phyloP scores from a whole-genome alignment of 768 basidiomycete genomes.

The Rhizopogon roseolus region DNA sequence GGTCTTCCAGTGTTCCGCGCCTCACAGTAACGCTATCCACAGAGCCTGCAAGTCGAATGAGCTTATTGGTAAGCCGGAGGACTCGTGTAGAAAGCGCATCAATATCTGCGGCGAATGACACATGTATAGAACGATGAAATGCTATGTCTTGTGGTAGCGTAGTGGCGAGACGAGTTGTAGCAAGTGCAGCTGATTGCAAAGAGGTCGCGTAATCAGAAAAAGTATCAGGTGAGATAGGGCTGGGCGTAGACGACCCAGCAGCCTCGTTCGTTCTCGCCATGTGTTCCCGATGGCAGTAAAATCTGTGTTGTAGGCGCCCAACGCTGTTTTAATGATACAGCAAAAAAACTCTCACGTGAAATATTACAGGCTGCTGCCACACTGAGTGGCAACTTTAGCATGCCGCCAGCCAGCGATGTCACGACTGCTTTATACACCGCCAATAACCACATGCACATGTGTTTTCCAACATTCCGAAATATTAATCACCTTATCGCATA shows the following conservation, averaged over 20 bases:
- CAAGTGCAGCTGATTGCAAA: conserved; percentile 58
- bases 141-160: conserved; percentile 68
- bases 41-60: conserved; percentile 51
- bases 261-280: background rate
- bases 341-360: background rate
- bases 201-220: conserved; percentile 54
- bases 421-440: background rate
- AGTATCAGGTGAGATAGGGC: conserved; percentile 14
- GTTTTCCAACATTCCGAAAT: background rate
- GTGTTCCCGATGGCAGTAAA: background rate
- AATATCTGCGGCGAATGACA: conserved; percentile 59
- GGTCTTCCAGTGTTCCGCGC: conserved; percentile 44
- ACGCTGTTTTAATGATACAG: too few relatives aligned
- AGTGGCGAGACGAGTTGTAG: conserved; percentile 55
- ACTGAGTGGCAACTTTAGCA: too few relatives aligned
- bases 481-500: background rate
- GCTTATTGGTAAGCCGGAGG: conserved; percentile 58
- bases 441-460: background rate
- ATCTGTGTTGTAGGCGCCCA: background rate
- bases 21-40: conserved; percentile 27
- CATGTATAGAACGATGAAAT: conserved; percentile 89
- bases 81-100: conserved; percentile 67
- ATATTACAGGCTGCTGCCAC: too few relatives aligned
- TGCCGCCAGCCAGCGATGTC: too few relatives aligned
- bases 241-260: background rate